Evolutionary conservation across 2,329 filamentous ascomycete species (phyloP).

Genomic region (Nemania sp.): DNA sequence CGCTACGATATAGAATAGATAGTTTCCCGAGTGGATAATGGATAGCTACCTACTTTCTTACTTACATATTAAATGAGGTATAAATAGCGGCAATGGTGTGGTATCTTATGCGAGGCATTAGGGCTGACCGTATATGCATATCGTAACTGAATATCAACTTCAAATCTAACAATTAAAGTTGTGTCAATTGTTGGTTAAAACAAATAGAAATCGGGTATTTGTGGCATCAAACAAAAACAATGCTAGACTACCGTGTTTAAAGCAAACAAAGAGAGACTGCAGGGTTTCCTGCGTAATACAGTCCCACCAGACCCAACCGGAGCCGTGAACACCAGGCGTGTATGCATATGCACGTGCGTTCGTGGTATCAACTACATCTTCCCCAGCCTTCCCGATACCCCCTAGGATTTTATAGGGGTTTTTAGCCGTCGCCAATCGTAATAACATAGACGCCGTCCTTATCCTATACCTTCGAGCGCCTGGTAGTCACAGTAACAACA

Average conservation of each 20-base stretch:
- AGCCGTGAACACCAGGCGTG: slow-evolving; percentile 37
- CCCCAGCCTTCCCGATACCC: slow-evolving; percentile 23
- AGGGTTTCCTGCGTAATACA: slow-evolving; percentile 33
- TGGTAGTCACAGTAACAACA: slow-evolving; percentile 20
- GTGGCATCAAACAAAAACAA: slow-evolving; percentile 26
- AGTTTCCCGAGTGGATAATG: neutral
- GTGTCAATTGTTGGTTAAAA: neutral
- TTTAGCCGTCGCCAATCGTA: slow-evolving; percentile 7
- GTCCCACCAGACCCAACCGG: slow-evolving; percentile 7
- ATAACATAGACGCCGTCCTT: slow-evolving; percentile 30
- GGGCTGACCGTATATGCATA: neutral
- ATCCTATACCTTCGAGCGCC: slow-evolving; percentile 30
- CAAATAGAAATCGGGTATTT: slow-evolving; percentile 36
- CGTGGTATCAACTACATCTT: slow-evolving; percentile 31
- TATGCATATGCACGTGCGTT: slow-evolving; percentile 39
- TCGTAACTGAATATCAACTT: neutral
- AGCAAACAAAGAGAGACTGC: slow-evolving; percentile 28
- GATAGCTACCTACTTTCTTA: neutral
- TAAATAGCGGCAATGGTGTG: neutral
- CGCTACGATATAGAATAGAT: neutral
- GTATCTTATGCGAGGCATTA: neutral
- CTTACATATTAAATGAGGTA: neutral
- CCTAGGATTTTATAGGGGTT: slow-evolving; percentile 5
- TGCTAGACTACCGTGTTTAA: slow-evolving; percentile 26
- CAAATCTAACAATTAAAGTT: neutral